Evolutionary conservation across 352 stramenopile genomes (phyloP), one percentile per base, ranked within the genome.

Genomic region (Phytopythium ostracodes): DNA sequence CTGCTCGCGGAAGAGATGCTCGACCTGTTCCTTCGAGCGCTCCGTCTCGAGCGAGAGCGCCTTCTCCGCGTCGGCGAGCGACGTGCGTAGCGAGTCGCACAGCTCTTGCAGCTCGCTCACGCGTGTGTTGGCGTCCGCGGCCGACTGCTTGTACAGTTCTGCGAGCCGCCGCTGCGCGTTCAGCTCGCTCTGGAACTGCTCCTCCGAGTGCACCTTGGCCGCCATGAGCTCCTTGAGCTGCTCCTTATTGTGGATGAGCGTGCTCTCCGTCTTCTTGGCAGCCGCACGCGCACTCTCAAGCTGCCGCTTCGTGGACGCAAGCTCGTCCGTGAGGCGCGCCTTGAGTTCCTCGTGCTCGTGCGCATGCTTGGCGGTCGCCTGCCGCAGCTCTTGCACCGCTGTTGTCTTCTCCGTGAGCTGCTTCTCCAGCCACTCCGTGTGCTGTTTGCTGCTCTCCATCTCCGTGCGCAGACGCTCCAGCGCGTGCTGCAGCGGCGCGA

Each of bases 1-100:
- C 55, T 94, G 84, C 57, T 93, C 78, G 40, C 63, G 75, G 69
- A 92, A 92, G n/a, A 92, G 64, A 51, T 89, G 73, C 58, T 91
- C 74, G 15, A 89, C 82, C 24, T 87, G 75, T 17, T 87, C 63
- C 56, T 89, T 86, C 52, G 80, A 86, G 2, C 77, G 80, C 40
- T 91, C 80, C 12, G 75, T 89, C 65, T 92, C 79, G 63, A 73
- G 76, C 17, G 69, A 67, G 29, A 90, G 44, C 9, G 77, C 79
- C 31, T 92, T 76, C 51, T 94, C 76, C 9, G 81, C 76, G 36
- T 87, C 77, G 2, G 76, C 70, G 1, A 94, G 58, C 8, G 77
- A 84, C 36, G 79, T 71, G 15, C 84, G 77, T 38, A 94, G 57
- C 12, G 75, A 76, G 22, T 90, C 78, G 51, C 70, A 86, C 25